Evolutionary conservation across 2,329 filamentous ascomycete genomes (phyloP), one percentile per base, ranked within the genome.

Genomic region (Trichoderma semiorbis): DNA sequence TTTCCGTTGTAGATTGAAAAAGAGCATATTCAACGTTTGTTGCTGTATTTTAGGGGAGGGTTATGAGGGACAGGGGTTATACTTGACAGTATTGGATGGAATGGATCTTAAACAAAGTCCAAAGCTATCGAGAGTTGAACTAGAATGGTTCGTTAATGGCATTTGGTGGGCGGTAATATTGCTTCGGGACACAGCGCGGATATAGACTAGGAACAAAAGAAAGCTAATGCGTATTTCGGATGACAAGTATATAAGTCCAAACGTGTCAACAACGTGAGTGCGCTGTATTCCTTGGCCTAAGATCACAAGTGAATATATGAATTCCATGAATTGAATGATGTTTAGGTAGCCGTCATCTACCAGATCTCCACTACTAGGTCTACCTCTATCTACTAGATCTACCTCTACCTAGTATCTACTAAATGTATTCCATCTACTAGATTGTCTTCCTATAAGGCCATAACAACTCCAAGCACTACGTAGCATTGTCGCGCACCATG

Each of bases 161-260:
- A 47, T 64, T 1, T 14, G 68, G 26, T 57, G 26, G 68, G 60
- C 32, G 68, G 60, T 16, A 43, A 64, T 3, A 32, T 47, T 70
- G 60, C 60, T 64, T 64, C 64, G 68, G 61, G 60, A 70, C 24
- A 32, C 34, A 64, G 47, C 32, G 60, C 43, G 18, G 58, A 39
- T 57, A 70, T 70, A 70, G 68, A 70, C 32, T 18, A 24, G 60
- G 60, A 28, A 70, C 26, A 70, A 43, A 30, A 34, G 57, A 58
- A 28, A 64, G 39, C 18, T 57, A 34, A 36, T 64, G 16, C 21
- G 16, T 30, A 36, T 63, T 36, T 57, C 43, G 24, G 32, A 55
- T 55, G 26, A 63, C 16, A 24, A 55, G 26, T 12, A 47, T 18
- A 47, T 1, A 26, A 1, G 16, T 4, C 5, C 8, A 14, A 34